Evolutionary conservation across 2,329 filamentous ascomycete species (phyloP), one percentile per base, ranked within the genome.

Genomic region (Zalaria obscura): DNA sequence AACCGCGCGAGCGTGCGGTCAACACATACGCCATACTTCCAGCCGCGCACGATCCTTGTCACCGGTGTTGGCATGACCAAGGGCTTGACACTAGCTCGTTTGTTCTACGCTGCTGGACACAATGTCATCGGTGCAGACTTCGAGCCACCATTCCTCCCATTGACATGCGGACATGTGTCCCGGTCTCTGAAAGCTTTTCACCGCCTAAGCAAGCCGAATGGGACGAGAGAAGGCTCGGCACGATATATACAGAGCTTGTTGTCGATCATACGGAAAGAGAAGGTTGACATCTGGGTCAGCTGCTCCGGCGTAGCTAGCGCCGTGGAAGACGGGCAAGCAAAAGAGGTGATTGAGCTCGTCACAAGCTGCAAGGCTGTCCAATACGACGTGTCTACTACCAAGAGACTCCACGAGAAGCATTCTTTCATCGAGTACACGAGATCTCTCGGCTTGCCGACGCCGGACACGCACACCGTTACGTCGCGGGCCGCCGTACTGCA

Each of bases 11-110:
- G 46, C 45, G 45, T 53, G 28, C 49, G 45, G 18, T 50, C 51
- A 10, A 51, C 54, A 3, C 47, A 49, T 8, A 52, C 59, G 43
- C 55, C 60, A 2, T 54, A 52, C 5, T 66, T 65, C 50, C 56
- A 59, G 29, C 62, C 63, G 1, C 70, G 67, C 41, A 81, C 72
- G 0, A 64, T 87, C 31, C 69, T 88, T 9, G 71, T 88, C 35
- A 86, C 82, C 0, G 82, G 83, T 2, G 68, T 86, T 3, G 75
- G 76, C 36, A 87, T 84, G 72, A 69, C 74, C 35, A 83, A 85
- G 55, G 82, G 80, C 3, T 66, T 87, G 3, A 63, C 67, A 0
- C 61, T 88, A 5, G 78, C 81, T 4, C 72, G 83, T 29, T 58
- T 73, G 3, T 80, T 86, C 56, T 68, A 80, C 49, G 58, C 70